Percentiles rank a stretch among this genome's conserved stretches.
These are phyloP conservation scores for Sparassis latifolia DNA, from an alignment of 1,284 basidiomycete species.

Conservation along the genomic window DNA sequence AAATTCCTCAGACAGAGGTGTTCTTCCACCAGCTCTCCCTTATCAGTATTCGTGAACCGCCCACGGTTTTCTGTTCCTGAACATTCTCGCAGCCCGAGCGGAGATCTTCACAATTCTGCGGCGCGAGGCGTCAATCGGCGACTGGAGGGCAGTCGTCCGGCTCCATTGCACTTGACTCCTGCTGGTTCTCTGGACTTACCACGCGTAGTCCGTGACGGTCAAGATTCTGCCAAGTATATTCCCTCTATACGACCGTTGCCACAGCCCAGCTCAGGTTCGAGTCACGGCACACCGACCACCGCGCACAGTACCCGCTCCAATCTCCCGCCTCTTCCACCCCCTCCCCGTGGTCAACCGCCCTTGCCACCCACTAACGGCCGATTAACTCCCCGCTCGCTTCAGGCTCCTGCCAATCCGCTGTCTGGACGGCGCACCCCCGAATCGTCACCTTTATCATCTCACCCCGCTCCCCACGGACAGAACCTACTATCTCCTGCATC, in stretches of 20 bases:
- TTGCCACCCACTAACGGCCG: conserved; percentile 29
- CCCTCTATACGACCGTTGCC: conserved; percentile 38
- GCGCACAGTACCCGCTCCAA: conserved; percentile 36
- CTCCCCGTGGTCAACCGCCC: conserved; percentile 57
- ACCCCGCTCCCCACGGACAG: conserved; percentile 48
- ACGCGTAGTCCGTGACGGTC: conserved; percentile 57
- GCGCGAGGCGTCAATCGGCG: conserved; percentile 20
- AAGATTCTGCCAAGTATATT: conserved; percentile 42
- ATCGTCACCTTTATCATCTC: conserved; percentile 42
- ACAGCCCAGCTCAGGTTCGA: conserved; percentile 23
- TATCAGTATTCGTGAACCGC: conserved; percentile 21
- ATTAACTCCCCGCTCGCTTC: conserved; percentile 16
- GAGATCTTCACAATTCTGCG: not conserved
- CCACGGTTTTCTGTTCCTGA: conserved; percentile 13
- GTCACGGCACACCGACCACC: conserved; percentile 27
- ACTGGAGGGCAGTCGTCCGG: conserved; percentile 52
- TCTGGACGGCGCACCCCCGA: conserved; percentile 50
- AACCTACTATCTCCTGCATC: conserved; percentile 41
- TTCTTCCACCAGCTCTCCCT: conserved; percentile 25
- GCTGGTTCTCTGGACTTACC: conserved; percentile 51
- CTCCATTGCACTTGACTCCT: conserved; percentile 56
- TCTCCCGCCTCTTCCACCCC: conserved; percentile 61
- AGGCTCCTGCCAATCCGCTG: conserved; percentile 15
- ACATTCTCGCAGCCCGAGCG: conserved; percentile 19
- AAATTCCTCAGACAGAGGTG: conserved; percentile 66